phyloP scores from a whole-genome alignment of 805 yeast species.

The Candida germanica region DNA sequence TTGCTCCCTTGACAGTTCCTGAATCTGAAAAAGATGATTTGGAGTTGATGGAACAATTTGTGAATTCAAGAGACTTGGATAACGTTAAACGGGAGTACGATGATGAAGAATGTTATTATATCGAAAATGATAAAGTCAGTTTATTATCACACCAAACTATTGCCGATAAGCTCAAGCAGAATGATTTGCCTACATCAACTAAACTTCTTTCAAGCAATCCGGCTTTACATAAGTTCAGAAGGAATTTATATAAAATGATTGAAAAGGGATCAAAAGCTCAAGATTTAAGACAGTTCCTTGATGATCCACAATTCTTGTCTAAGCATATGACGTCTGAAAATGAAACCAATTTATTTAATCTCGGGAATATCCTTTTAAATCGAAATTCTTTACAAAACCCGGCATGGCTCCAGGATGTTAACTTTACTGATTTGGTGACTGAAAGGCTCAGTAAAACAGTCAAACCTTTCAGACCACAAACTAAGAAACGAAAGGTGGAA shows the following conservation, averaged over 20 bases:
- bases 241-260: conserved; percentile 23
- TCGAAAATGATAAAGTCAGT: conserved; percentile 16
- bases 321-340: conserved; percentile 16
- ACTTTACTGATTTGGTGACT: conserved; percentile 12
- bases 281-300: conserved; percentile 19
- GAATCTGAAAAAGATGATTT: conserved; percentile 11
- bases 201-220: conserved; percentile 30
- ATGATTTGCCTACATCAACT: background rate
- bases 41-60: conserved; percentile 29
- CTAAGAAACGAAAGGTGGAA: conserved; percentile 1
- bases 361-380: conserved; percentile 21
- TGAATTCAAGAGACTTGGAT: conserved; percentile 25
- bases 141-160: conserved; percentile 12
- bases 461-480: conserved; percentile 7
- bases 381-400: conserved; percentile 12
- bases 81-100: conserved; percentile 1
- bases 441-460: conserved; percentile 19
- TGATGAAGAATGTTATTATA: background rate
- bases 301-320: conserved; percentile 23
- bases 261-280: conserved; percentile 18
- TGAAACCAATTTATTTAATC: conserved; percentile 29
- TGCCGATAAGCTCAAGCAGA: conserved; percentile 1
- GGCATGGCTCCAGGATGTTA: conserved; percentile 18
- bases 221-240: conserved; percentile 24
- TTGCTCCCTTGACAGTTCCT: conserved; percentile 26